Percentiles rank a stretch among this genome's conserved stretches.
These are phyloP conservation scores for Boletus sensibilis DNA, from an alignment of 768 basidiomycete species.

Conservation along the genomic window DNA sequence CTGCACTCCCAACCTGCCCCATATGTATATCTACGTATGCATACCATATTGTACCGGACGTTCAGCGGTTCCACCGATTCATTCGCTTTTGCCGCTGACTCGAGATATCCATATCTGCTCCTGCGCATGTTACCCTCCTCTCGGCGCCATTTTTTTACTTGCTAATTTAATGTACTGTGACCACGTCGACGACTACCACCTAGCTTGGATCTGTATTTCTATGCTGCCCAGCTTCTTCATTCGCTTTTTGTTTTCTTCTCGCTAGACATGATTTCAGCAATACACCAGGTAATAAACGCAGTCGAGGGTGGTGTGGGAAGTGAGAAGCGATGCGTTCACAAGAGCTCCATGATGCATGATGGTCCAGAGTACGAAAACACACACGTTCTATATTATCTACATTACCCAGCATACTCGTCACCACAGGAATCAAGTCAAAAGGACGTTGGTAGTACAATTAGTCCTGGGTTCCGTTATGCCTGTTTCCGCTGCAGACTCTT, in stretches of 20 bases:
- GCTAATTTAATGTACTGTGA: conserved; percentile 23
- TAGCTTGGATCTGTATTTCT: conserved; percentile 24
- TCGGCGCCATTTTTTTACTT: not conserved
- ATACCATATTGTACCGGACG: conserved; percentile 12
- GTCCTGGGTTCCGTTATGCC: conserved; percentile 27
- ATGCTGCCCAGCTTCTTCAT: not conserved
- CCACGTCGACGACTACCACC: not conserved
- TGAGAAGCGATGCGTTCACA: too few relatives aligned
- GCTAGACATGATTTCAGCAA: conserved; percentile 7
- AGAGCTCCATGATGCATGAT: too few relatives aligned
- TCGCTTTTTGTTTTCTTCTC: not conserved
- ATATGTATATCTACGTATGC: conserved; percentile 12
- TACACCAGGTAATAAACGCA: not conserved
- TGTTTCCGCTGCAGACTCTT: conserved; percentile 78
- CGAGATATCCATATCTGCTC: conserved; percentile 1
- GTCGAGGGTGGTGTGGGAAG: not conserved
- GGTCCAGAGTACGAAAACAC: not conserved
- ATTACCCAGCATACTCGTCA: not conserved
- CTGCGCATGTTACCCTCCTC: not conserved
- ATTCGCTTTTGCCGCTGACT: not conserved
- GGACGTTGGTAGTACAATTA: not conserved
- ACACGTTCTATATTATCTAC: not conserved
- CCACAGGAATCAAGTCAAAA: not conserved
- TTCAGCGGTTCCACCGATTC: not conserved
- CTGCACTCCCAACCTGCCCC: not conserved